Evolutionary conservation across 768 basidiomycete genomes (phyloP), one percentile per base, ranked within the genome.

Genomic region (Psilocybe tampanensis): DNA sequence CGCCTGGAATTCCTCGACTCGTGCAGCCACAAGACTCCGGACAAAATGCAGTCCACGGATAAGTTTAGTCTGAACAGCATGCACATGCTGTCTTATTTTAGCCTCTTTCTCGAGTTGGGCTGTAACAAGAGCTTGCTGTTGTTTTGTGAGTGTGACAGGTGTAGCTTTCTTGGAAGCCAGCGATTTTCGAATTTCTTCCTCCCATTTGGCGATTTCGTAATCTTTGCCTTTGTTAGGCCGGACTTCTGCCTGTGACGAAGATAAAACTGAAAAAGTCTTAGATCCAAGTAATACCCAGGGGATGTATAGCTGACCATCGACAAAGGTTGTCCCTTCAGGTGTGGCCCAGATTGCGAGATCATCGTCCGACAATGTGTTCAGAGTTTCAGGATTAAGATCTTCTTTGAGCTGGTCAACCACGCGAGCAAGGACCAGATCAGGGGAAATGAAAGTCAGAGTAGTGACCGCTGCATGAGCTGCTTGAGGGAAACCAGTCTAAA

Each of bases 141-240:
- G 87, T 68, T 94, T 98, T 1, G 91, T 92, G 17, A 98, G 70
- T 1, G 76, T 76, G 6, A 72, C 74, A 1, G 77, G 63, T 1
- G 79, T 71, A 9, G 84, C 80, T 69, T 92, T 93, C 76, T 98
- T 98, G 54, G 74, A 83, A 6, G 92, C 91, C 1, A 98, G 76
- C 0, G 88, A 85, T 62, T 91, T 88, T 9, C 95, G 85, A n/a
- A 96, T 76, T 58, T 99, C 95, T 23, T 88, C 89, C 59, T 99
- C 97, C 96, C 96, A 99, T 66, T 92, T 89, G 17, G 92, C 89
- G 13, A 96, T 90, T 33, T 92, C 93, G 5, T 90, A 85, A 56
- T 88, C 90, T 64, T 97, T 98, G 13, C 93, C 91, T 68, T 95
- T 96, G 61, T 73, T 80, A 3, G 72, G 72, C 68, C 75, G 45